Evolutionary conservation across 2,329 filamentous ascomycete genomes (phyloP), one percentile per base, ranked within the genome.

Genomic region (Xylaria sp.): DNA sequence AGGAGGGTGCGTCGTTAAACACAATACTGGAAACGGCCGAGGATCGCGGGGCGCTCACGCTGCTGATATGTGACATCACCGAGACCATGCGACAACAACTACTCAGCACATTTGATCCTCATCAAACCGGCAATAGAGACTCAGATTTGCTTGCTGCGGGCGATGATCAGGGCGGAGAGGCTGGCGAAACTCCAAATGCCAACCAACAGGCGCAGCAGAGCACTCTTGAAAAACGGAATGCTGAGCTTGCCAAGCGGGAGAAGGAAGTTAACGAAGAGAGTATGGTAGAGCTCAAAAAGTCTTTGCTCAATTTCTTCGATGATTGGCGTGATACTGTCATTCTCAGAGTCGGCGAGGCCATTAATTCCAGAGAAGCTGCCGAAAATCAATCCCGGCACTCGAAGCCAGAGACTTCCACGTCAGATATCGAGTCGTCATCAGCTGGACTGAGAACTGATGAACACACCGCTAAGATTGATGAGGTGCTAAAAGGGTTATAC

Each of bases 401-500:
- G 17, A 68, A 71, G 15, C 71, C 72, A 31, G 67, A 70, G 23
- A 58, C 64, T 28, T 63, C 66, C 26, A 56, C 33, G 15, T 40
- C 64, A 26, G 28, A 60, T 7, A 20, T 23, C 1, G 48, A 63
- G 36, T 42, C 66, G 5, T 53, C 46, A 48, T 59, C 65, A 6
- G 67, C 63, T 17, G 71, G 67, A 1, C 51, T 71, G 13, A 54
- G 73, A 59, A 64, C 57, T 1, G 65, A 69, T 23, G 70, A 75
- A 23, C 58, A 74, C 4, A 82, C 85, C 4, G 80, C 83, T 71
- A 80, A 86, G 71, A 77, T 82, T 62, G 85, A 88, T 69, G 81
- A 83, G 20, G 79, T 81, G 26, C 75, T 90, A 26, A 78, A 80
- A 23, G 80, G 83, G 46, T 79, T 88, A n/a, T 92, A 89, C 71